These are phyloP conservation scores for Phlegmacium glaucopus DNA, from an alignment of 768 basidiomycete species.

Conservation along the genomic window DNA sequence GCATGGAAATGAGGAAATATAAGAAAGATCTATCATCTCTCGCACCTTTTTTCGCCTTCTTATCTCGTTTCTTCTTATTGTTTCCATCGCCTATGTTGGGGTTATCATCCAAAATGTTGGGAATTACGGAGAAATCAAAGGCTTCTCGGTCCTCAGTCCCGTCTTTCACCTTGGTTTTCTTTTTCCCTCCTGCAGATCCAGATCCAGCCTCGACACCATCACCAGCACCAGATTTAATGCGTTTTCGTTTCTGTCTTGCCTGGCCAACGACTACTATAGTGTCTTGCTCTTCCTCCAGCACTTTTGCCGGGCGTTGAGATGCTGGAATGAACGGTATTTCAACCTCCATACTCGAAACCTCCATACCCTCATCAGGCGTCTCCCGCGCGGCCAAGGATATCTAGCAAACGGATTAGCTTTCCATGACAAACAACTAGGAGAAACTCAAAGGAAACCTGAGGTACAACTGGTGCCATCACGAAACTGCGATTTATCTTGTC, in stretches of 20 bases:
- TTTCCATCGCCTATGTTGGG: conserved; percentile 38
- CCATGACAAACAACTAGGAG: not conserved
- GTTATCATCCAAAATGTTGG: conserved; percentile 70
- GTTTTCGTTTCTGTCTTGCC: conserved; percentile 61
- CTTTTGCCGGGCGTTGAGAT: conserved; percentile 42
- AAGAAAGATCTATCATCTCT: conserved; percentile 3
- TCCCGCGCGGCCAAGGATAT: conserved; percentile 5
- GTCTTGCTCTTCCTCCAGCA: conserved; percentile 55
- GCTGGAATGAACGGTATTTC: conserved; percentile 82
- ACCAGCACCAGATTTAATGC: conserved; percentile 26
- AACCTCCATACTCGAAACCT: conserved; percentile 43
- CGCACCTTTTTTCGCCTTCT: conserved; percentile 30
- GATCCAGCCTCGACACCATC: conserved; percentile 9
- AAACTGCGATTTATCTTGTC: conserved; percentile 67
- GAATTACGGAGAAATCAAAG: conserved; percentile 67
- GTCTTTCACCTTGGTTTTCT: conserved; percentile 17
- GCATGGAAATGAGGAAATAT: not conserved
- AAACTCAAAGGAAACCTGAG: conserved; percentile 32
- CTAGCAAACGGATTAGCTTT: not conserved
- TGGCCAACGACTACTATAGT: conserved; percentile 74
- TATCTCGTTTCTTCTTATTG: conserved; percentile 45
- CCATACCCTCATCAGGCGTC: conserved; percentile 13
- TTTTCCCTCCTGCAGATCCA: conserved; percentile 13
- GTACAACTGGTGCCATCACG: conserved; percentile 52
- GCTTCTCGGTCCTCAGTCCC: conserved; percentile 31